Base-by-base conservation (phyloP, 495 filamentous ascomycete genomes). In the Aspergillus ostianus region DNA sequence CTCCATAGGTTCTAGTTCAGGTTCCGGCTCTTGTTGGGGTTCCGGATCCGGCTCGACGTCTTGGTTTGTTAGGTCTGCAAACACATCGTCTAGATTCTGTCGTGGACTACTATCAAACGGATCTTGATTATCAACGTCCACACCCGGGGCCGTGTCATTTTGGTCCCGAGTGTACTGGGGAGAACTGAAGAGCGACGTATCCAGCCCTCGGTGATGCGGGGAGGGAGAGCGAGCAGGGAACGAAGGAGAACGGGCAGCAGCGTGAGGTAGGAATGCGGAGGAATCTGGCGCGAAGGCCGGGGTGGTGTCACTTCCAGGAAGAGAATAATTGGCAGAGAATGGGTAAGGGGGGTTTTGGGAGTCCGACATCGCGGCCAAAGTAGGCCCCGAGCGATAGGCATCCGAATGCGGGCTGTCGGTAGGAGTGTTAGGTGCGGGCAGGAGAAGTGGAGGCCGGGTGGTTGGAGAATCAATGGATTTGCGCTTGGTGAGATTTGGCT, bases 21-120 rank as follows among this genome's bases (percentile, higher is more conserved):
- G 62, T 32, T 68, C 65, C 6, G 51, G 56, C 30, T 64, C 73
- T 13, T 63, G 41, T 15, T 49, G 19, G 10, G 21, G 13, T 19
- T 19, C 47, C 21, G 47, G 47, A 49, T 78, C 75, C 13, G 62
- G 64, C 6, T 78, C 74, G 6, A 60, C 65, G 55, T 80, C 77
- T 63, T 81, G 72, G 50, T 81, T 81, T 0, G 77, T 81, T 32
- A 81, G 54, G 29, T 79, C 77, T 7, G 77, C 77, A 62, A 81
- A 81, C 12, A 81, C 70, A 58, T 81, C 77, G 51, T 78, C 77
- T 32, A 79, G 57, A 44, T 78, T 71, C 51, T 70, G 70, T 19
- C 74, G 75, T 59, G 77, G 77, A 52, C 76, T 79, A 47, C 78
- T 79, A 55, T 69, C 66, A 49, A 72, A 71, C 9, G 70, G 70